Evolutionary conservation across 768 basidiomycete genomes (phyloP).

Genomic region (Naematelia aurantialba): DNA sequence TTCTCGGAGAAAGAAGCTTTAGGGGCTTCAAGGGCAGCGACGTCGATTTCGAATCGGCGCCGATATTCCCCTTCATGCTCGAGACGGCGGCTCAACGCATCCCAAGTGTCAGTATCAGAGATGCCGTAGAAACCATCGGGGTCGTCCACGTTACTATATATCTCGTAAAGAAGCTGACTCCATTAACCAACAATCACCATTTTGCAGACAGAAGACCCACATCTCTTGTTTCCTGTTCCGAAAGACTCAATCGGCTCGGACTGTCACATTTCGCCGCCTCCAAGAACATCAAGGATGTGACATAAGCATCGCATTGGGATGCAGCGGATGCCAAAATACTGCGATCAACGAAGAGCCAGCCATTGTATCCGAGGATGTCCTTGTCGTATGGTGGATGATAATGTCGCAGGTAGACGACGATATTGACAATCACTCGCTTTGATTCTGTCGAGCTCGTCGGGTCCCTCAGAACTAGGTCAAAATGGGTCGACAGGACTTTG

Average conservation of each 20-base stretch:
- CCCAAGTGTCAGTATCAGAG: slow-evolving; percentile 67
- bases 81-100: slow-evolving; percentile 76
- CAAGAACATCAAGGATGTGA: slow-evolving; percentile 82
- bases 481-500: slow-evolving; percentile 56
- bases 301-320: slow-evolving; percentile 74
- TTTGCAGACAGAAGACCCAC: slow-evolving; percentile 14
- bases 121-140: slow-evolving; percentile 98
- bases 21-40: slow-evolving; percentile 65
- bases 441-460: slow-evolving; percentile 47
- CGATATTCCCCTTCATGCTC: slow-evolving; percentile 93
- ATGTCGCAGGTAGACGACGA: slow-evolving; percentile 74
- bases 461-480: slow-evolving; percentile 58
- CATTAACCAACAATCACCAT: not conserved
- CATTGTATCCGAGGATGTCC: slow-evolving; percentile 43
- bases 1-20: not conserved
- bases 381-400: slow-evolving; percentile 54
- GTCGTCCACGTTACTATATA: slow-evolving; percentile 93
- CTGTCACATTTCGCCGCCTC: slow-evolving; percentile 67
- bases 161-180: slow-evolving; percentile 71
- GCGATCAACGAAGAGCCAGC: slow-evolving; percentile 79
- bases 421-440: slow-evolving; percentile 61
- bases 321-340: slow-evolving; percentile 68
- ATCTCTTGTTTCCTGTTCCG: slow-evolving; percentile 18
- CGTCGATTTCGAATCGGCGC: slow-evolving; percentile 83
- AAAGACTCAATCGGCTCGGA: slow-evolving; percentile 12